A percentile compares a stretch with the other conserved stretches of the same genome.
Evolutionary conservation across 345 rosid species (phyloP).

Genomic region (Eucalyptus fibrosa): DNA sequence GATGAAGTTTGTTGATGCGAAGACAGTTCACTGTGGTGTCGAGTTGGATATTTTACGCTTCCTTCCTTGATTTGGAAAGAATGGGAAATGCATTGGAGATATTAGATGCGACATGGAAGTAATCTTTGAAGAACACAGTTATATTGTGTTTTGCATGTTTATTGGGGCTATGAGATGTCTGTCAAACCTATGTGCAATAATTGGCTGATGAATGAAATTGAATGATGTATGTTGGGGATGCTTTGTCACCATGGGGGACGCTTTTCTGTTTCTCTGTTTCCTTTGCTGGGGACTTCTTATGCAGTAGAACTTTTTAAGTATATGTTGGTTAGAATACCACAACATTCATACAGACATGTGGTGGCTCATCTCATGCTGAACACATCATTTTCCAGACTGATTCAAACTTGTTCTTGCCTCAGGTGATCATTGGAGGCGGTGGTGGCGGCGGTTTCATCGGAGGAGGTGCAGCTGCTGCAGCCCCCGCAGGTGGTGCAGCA

Average conservation of each 20-base stretch:
- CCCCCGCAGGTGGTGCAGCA: conserved; percentile 28
- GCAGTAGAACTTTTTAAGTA: background rate
- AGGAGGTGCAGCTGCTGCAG: conserved; percentile 30
- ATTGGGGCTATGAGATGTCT: background rate
- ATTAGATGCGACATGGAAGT: background rate
- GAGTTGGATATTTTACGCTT: background rate
- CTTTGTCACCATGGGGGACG: background rate
- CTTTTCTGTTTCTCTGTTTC: background rate
- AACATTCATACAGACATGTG: background rate
- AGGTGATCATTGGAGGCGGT: conserved; percentile 48
- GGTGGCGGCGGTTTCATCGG: conserved; percentile 30
- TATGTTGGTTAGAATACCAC: background rate
- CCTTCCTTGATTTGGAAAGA: background rate
- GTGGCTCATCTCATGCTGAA: background rate
- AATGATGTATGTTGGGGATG: background rate
- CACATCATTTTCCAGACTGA: background rate
- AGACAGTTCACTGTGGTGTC: background rate
- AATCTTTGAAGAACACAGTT: background rate
- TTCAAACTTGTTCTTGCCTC: background rate
- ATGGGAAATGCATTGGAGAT: background rate
- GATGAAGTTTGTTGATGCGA: background rate
- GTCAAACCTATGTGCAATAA: background rate
- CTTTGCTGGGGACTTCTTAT: background rate
- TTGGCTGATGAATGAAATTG: background rate
- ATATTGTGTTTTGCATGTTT: background rate